Conservation (phyloP, 2,329 filamentous ascomycete species). For the Juglanconis juglandina region DNA sequence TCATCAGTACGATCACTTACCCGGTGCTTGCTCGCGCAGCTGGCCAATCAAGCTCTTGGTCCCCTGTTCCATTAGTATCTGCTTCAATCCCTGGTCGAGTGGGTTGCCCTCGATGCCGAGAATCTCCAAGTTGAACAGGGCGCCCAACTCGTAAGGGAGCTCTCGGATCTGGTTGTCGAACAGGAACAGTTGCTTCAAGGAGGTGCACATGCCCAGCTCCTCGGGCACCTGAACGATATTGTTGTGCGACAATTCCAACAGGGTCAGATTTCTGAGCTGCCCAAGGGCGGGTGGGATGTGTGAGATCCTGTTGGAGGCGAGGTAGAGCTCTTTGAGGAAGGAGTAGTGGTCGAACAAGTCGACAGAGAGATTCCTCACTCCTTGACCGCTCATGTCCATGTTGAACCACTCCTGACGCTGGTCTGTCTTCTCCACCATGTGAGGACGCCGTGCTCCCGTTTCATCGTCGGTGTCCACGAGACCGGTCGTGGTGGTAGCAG, state of each 20-base stretch:
- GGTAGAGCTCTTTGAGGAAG: slow-evolving; percentile 87
- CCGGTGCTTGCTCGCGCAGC: slow-evolving; percentile 78
- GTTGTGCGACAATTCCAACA: slow-evolving; percentile 88
- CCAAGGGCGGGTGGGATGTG: slow-evolving; percentile 79
- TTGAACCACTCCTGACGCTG: slow-evolving; percentile 86
- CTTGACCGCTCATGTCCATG: slow-evolving; percentile 94
- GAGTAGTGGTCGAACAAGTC: slow-evolving; percentile 77
- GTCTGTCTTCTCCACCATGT: slow-evolving; percentile 63
- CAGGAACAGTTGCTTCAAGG: slow-evolving; percentile 77
- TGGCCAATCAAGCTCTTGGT: slow-evolving; percentile 80
- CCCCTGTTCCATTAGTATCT: slow-evolving; percentile 80
- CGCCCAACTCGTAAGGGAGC: slow-evolving; percentile 83
- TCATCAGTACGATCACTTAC: slow-evolving; percentile 51
- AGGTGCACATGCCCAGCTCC: slow-evolving; percentile 96
- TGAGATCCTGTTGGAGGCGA: slow-evolving; percentile 87
- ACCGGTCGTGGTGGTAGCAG: slow-evolving; percentile 45
- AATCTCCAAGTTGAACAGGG: slow-evolving; percentile 81
- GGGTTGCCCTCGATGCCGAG: slow-evolving; percentile 92
- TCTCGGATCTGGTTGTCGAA: slow-evolving; percentile 87
- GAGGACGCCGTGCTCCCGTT: slow-evolving; percentile 57
- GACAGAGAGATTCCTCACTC: slow-evolving; percentile 74
- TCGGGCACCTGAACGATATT: slow-evolving; percentile 76
- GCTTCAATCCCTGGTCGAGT: slow-evolving; percentile 70
- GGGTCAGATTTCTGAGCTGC: slow-evolving; percentile 72
- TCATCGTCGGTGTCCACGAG: slow-evolving; percentile 50